Conservation (phyloP, 345 rosid genomes). For the Lagerstroemia speciosa region DNA sequence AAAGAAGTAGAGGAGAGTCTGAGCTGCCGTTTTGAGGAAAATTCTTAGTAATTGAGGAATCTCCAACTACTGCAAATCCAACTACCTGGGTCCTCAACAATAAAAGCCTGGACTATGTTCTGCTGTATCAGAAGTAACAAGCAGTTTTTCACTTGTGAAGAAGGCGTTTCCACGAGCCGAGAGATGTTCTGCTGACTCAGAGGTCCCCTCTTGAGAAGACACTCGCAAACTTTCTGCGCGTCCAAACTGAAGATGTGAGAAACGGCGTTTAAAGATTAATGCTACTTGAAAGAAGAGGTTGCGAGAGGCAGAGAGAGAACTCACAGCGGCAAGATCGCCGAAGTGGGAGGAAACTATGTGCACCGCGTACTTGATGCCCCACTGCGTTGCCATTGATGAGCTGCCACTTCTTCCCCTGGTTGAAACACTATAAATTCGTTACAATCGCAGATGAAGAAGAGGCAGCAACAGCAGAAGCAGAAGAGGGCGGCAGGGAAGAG, state of each 20-base stretch:
- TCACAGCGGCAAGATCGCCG: slow-evolving; percentile 74
- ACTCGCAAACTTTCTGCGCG: slow-evolving; percentile 74
- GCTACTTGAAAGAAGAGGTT: background rate
- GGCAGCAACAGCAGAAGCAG: background rate
- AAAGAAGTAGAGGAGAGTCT: background rate
- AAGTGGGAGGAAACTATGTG: slow-evolving; percentile 66
- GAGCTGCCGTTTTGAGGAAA: background rate
- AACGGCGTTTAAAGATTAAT: background rate
- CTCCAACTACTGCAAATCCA: background rate
- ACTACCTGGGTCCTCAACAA: slow-evolving; percentile 34
- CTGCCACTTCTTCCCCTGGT: background rate
- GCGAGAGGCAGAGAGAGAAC: background rate
- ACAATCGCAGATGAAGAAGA: background rate
- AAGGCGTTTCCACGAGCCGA: slow-evolving; percentile 35
- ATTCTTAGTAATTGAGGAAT: background rate
- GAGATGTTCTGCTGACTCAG: slow-evolving; percentile 36
- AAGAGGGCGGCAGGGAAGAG: background rate
- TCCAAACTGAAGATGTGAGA: background rate
- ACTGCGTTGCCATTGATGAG: slow-evolving; percentile 22
- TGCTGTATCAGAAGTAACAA: slow-evolving; percentile 69
- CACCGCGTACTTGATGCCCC: slow-evolving; percentile 60
- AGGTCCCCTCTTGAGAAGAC: slow-evolving; percentile 62
- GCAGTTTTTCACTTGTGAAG: slow-evolving; percentile 48
- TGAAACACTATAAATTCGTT: background rate
- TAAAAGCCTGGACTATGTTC: slow-evolving; percentile 75